A percentile compares a stretch with the other conserved stretches of the same genome.
These are phyloP conservation scores for Candida gorgasii DNA, from an alignment of 805 yeast genomes.

Conservation along the genomic window DNA sequence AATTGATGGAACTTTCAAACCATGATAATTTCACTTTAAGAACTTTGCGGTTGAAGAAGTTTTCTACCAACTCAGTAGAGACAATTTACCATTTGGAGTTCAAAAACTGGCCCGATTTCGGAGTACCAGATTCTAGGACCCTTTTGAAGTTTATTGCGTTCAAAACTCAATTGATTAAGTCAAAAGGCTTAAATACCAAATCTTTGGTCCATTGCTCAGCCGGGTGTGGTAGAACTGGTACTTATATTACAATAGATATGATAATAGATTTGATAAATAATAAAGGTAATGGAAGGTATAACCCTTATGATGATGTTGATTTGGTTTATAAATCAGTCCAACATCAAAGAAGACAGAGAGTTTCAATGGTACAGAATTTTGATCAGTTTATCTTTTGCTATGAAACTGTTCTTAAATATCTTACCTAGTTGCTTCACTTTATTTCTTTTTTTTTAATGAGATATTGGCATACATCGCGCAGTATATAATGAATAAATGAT, in stretches of 20 bases:
- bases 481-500: conserved; percentile 11
- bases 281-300: conserved; percentile 7
- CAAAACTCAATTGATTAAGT: conserved; percentile 29
- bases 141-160: conserved; percentile 33
- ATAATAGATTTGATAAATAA: conserved; percentile 27
- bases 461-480: too few relatives aligned
- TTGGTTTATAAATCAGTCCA: conserved; percentile 63
- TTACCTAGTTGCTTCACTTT: too few relatives aligned
- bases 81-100: conserved; percentile 41
- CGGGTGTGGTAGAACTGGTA: conserved; percentile 61
- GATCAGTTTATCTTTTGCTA: conserved; percentile 76
- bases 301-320: conserved; percentile 43
- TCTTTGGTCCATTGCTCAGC: conserved; percentile 57
- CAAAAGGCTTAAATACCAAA: conserved; percentile 12
- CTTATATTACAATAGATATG: conserved; percentile 49
- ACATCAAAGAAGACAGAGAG: conserved; percentile 68
- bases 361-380: conserved; percentile 82
- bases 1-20: conserved; percentile 11
- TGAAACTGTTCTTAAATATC: conserved; percentile 49
- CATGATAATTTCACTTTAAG: conserved; percentile 19
- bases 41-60: conserved; percentile 15
- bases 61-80: conserved; percentile 6
- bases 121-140: conserved; percentile 36
- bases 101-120: conserved; percentile 50
- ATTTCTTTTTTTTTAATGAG: too few relatives aligned